phyloP scores from a whole-genome alignment of 2,329 filamentous ascomycete species.

The Botrytis paeoniae region DNA sequence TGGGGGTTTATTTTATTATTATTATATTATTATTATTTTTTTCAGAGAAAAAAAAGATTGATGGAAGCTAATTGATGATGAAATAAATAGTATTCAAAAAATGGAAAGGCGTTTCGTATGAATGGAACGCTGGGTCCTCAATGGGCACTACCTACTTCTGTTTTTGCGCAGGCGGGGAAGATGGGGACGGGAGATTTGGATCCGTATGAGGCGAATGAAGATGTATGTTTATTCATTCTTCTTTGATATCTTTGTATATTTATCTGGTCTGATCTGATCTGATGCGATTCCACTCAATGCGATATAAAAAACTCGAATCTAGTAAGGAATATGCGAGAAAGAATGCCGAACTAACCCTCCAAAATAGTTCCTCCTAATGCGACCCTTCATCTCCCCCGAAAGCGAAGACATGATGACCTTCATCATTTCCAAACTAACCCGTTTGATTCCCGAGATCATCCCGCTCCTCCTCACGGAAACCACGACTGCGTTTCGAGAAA shows the following conservation, averaged over 20 bases:
- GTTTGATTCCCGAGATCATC: background rate
- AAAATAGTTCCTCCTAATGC: background rate
- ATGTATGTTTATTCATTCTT: background rate
- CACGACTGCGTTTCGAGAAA: background rate
- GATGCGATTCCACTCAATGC: background rate
- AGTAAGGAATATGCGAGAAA: no score
- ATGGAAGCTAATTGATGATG: background rate
- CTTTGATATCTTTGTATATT: background rate
- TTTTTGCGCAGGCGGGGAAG: slow-evolving; percentile 9
- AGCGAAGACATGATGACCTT: slow-evolving; percentile 13
- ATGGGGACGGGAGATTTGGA: slow-evolving; percentile 9
- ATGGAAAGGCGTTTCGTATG: slow-evolving; percentile 15
- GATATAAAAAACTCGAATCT: background rate
- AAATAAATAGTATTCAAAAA: slow-evolving; percentile 5
- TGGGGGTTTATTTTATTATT: background rate
- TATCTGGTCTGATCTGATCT: background rate
- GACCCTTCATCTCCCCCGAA: background rate
- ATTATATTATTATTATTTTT: background rate
- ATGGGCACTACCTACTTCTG: slow-evolving; percentile 7
- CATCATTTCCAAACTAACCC: background rate
- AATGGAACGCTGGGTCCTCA: slow-evolving; percentile 4
- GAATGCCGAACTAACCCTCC: background rate
- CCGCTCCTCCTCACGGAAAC: slow-evolving; percentile 8
- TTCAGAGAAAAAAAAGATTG: no score
- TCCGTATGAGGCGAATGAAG: slow-evolving; percentile 16